Conservation (phyloP, 305 asterid genomes). For the Fraxinus floribunda region DNA sequence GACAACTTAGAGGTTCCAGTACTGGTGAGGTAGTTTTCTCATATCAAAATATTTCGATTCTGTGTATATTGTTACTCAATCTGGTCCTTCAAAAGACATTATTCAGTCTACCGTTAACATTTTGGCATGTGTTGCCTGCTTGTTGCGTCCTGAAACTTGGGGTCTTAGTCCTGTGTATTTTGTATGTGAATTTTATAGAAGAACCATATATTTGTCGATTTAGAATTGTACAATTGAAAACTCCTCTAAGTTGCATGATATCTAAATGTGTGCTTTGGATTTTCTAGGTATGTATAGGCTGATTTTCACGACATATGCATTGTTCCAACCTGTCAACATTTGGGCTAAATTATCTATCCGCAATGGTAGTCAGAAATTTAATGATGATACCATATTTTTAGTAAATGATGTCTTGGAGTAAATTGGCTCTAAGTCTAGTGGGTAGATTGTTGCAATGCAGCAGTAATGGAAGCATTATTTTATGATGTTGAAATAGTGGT, state of each 20-base stretch:
- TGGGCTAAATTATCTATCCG: neutral
- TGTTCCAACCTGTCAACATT: neutral
- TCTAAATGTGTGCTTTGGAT: neutral
- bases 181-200: neutral
- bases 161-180: neutral
- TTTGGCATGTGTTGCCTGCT: neutral
- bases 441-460: neutral
- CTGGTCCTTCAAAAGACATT: neutral
- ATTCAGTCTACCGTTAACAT: neutral
- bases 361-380: neutral
- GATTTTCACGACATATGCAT: neutral
- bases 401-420: neutral
- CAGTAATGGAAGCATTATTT: neutral
- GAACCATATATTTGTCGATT: neutral
- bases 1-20: neutral
- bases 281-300: neutral
- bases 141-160: neutral
- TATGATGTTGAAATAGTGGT: neutral
- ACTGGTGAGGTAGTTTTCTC: neutral
- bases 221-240: neutral
- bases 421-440: neutral
- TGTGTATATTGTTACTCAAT: neutral
- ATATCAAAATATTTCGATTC: neutral
- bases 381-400: neutral
- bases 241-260: neutral